Conservation (phyloP, 2,329 filamentous ascomycete species). For the Sclerotiophoma versabilis region DNA sequence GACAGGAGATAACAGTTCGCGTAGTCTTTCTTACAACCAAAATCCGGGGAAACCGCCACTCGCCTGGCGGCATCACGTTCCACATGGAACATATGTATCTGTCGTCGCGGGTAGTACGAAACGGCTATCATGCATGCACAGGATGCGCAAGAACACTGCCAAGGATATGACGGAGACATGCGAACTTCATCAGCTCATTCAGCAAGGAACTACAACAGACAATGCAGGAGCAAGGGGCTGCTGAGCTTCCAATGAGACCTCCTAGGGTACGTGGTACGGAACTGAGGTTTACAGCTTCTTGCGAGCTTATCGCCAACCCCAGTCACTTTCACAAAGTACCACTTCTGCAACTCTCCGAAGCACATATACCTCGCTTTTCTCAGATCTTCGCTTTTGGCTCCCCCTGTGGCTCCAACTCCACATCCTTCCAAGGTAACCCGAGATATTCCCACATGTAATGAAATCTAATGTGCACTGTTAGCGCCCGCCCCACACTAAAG, state of each 20-base stretch:
- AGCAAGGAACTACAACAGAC: not conserved
- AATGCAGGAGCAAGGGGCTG: not conserved
- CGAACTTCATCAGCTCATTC: not conserved
- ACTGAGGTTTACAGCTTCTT: not conserved
- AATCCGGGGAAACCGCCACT: constrained; percentile 28
- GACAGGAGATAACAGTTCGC: constrained; percentile 23
- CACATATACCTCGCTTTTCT: not conserved
- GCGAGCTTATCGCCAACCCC: not conserved
- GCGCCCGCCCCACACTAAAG: constrained; percentile 7
- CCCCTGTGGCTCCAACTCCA: constrained; percentile 54
- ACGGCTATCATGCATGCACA: constrained; percentile 21
- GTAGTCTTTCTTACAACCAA: constrained; percentile 12
- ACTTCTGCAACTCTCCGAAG: not conserved
- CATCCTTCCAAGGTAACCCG: constrained; percentile 65
- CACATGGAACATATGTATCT: not conserved
- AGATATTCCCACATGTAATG: constrained; percentile 73
- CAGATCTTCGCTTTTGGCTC: constrained; percentile 42
- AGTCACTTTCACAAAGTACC: not conserved
- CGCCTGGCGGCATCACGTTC: constrained; percentile 24
- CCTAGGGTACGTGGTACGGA: not conserved
- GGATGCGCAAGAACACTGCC: constrained; percentile 10
- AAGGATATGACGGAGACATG: not conserved
- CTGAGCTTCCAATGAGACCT: not conserved
- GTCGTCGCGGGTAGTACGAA: constrained; percentile 23
- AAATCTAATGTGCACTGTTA: constrained; percentile 57